phyloP scores from a whole-genome alignment of 176 grass and related monocot genomes.

The Oryza meyeriana region DNA sequence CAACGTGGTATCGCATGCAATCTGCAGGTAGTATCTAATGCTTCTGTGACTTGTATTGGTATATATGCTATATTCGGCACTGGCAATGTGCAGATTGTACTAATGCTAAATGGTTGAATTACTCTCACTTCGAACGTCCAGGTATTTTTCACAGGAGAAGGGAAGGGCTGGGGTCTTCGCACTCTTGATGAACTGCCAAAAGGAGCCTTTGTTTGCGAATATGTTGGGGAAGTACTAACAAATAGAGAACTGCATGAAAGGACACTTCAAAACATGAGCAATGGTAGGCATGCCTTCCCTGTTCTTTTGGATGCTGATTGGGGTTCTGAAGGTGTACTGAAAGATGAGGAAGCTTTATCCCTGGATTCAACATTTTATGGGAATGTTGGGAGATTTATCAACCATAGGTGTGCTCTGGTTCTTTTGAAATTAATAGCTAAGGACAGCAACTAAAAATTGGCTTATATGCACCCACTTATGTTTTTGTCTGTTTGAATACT shows the following conservation, averaged over 20 bases:
- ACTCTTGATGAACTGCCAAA: conserved; percentile 60
- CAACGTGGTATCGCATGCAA: conserved; percentile 56
- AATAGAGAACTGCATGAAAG: conserved; percentile 50
- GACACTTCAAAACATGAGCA: conserved; percentile 35
- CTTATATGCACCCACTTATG: background rate
- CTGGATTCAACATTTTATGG: conserved; percentile 75
- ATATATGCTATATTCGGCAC: background rate
- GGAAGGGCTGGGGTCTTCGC: conserved; percentile 65
- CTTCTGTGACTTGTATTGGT: background rate
- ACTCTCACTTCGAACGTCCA: background rate
- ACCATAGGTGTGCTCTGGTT: conserved; percentile 55
- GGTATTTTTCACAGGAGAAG: conserved; percentile 64
- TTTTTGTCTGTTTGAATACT: conserved; percentile 18
- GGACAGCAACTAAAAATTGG: background rate
- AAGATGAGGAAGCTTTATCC: conserved; percentile 57
- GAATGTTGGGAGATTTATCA: conserved; percentile 69
- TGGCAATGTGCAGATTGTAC: background rate
- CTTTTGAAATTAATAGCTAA: background rate
- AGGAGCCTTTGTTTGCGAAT: conserved; percentile 71
- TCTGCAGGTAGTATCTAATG: conserved; percentile 45
- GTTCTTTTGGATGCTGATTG: conserved; percentile 68
- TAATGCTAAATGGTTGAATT: background rate
- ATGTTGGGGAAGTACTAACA: conserved; percentile 70
- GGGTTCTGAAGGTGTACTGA: conserved; percentile 43
- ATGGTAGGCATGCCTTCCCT: conserved; percentile 39